Percentiles rank a stretch among this genome's conserved stretches.
These are phyloP conservation scores for Coemansia brasiliensis DNA, from an alignment of 192 early-diverging fungal species.

Conservation along the genomic window DNA sequence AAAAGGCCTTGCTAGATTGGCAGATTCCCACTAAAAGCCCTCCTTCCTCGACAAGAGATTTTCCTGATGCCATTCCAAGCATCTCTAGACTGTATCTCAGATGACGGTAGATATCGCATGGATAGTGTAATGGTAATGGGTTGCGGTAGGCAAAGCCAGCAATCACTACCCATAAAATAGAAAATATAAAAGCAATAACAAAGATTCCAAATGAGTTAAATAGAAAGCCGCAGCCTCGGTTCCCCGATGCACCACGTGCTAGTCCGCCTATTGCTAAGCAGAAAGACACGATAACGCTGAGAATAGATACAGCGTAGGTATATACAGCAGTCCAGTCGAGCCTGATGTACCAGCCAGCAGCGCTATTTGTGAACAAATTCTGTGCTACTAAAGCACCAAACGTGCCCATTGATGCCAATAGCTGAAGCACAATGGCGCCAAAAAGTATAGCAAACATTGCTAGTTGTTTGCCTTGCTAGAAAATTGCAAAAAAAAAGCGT, in stretches of 20 bases:
- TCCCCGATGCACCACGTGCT: slow-evolving; percentile 15
- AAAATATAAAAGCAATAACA: slow-evolving; percentile 29
- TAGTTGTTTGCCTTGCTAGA: background rate
- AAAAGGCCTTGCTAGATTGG: slow-evolving; percentile 49
- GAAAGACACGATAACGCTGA: slow-evolving; percentile 31
- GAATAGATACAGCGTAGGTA: slow-evolving; percentile 30
- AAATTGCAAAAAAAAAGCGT: no score
- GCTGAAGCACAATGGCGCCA: slow-evolving; percentile 30
- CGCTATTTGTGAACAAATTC: slow-evolving; percentile 50
- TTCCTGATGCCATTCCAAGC: slow-evolving; percentile 34
- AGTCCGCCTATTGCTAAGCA: slow-evolving; percentile 29
- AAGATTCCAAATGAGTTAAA: slow-evolving; percentile 37
- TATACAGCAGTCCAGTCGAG: slow-evolving; percentile 50
- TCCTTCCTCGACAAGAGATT: slow-evolving; percentile 41
- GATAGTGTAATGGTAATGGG: slow-evolving; percentile 45
- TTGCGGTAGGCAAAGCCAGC: slow-evolving; percentile 46
- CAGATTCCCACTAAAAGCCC: slow-evolving; percentile 45
- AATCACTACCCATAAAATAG: slow-evolving; percentile 43
- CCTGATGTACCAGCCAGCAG: slow-evolving; percentile 40
- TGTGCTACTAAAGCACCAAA: slow-evolving; percentile 44
- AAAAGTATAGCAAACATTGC: slow-evolving; percentile 38
- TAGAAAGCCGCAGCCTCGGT: slow-evolving; percentile 14
- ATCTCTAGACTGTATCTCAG: slow-evolving; percentile 29
- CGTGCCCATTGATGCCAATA: slow-evolving; percentile 46
- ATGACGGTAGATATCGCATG: slow-evolving; percentile 43